Evolutionary conservation across 2,329 filamentous ascomycete species (phyloP), one percentile per base, ranked within the genome.

Genomic region (Trichoderma lentiforme): DNA sequence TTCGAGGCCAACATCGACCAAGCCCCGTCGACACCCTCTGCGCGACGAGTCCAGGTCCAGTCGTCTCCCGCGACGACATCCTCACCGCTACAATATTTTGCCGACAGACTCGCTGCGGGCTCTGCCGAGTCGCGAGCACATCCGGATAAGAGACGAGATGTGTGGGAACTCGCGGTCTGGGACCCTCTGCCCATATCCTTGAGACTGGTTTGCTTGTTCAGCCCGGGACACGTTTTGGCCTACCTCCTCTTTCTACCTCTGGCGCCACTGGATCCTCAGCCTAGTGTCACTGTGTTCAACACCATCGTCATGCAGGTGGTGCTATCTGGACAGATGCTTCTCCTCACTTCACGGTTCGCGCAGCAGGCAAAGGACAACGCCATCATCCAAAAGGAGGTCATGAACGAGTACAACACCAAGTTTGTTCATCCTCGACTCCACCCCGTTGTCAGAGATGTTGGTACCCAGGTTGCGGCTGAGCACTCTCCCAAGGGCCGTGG

Each of bases 341-440:
- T 93, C 34, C 84, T 98, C 64, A 91, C 92, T 73, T 87, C 87
- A 2, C 90, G 87, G 39, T 98, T 95, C 81, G 87, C 89, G 4
- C 95, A 95, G 79, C 95, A 98, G 80, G 89, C 89, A 73, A 97
- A 94, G 79, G 96, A 99, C 80, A 89, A 89, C 2, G 87, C 90
- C 2, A 87, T 98, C 61, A 92, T 99, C 72, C 94, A 97, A 76
- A 94, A 92, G 76, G 93, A 98, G 81, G 95, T 98, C 6, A 87
- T 98, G 82, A 91, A 94, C 79, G 96, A 99, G 82, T 99, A 99
- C 79, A 94, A 98, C 79, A 93, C 90, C 76, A 99, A 99, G 83
- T 98, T 92, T 78, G 96, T 99, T 1, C 94, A 97, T 78, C 96
- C 96, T 2, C 88, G 91, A 12, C 88, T 97, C n/a, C 93, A 97